These are phyloP conservation scores for Boletus sp. DNA, from an alignment of 768 basidiomycete genomes.

Conservation along the genomic window DNA sequence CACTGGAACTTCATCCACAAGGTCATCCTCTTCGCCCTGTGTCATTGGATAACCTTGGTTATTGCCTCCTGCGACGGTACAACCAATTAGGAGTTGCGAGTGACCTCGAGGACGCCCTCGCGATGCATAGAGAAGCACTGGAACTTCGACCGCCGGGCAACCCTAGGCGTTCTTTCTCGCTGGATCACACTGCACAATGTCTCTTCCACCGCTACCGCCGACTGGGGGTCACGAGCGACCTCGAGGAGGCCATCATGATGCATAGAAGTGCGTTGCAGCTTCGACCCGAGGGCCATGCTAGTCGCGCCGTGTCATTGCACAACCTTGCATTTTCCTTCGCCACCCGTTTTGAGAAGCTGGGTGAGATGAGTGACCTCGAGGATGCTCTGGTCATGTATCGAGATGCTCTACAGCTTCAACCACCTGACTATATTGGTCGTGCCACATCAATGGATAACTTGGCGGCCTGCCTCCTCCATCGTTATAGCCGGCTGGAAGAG, in stretches of 20 bases:
- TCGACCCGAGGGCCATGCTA: background rate
- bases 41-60: background rate
- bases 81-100: background rate
- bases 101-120: background rate
- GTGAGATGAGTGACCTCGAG: background rate
- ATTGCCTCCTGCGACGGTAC: background rate
- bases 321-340: background rate
- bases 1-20: background rate
- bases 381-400: background rate
- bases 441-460: background rate
- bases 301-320: background rate
- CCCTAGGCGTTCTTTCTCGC: background rate
- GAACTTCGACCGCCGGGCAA: background rate
- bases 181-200: background rate
- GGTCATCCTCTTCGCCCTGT: background rate
- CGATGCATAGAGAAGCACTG: background rate
- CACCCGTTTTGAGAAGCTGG: background rate
- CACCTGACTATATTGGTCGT: background rate
- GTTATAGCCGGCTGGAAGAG: background rate
- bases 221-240: background rate
- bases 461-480: background rate
- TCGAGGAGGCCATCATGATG: background rate
- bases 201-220: background rate
- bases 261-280: background rate
- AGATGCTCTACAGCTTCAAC: background rate